A percentile compares a stretch with the other conserved stretches of the same genome.
phyloP scores from a whole-genome alignment of 2,329 filamentous ascomycete species.

The Aspergillus fructus region DNA sequence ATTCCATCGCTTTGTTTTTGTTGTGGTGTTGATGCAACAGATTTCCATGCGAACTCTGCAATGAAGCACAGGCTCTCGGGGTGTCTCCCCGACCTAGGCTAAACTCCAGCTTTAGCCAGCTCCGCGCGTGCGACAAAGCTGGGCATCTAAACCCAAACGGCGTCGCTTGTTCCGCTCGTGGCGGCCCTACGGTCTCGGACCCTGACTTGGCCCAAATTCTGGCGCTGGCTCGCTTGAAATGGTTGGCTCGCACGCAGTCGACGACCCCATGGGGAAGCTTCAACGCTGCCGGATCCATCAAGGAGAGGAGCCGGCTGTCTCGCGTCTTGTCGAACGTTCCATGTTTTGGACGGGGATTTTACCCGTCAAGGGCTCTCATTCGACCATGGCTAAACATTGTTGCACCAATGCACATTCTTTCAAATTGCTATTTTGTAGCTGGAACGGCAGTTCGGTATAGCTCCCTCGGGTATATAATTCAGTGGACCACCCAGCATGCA shows the following conservation, averaged over 20 bases:
- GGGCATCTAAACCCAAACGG: slow-evolving; percentile 5
- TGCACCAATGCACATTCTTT: slow-evolving; percentile 5
- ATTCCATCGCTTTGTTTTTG: background rate
- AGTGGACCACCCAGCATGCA: background rate
- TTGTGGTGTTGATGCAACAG: background rate
- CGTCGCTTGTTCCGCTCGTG: slow-evolving; percentile 1
- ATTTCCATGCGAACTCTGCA: background rate
- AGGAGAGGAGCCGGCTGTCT: slow-evolving; percentile 4
- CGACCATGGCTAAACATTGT: slow-evolving; percentile 4
- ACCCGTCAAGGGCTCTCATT: slow-evolving; percentile 1
- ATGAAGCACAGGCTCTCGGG: background rate
- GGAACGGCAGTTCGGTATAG: background rate
- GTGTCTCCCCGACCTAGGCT: slow-evolving; percentile 7
- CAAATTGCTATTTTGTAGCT: background rate
- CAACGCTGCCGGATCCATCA: slow-evolving; percentile 4
- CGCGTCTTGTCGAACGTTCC: background rate
- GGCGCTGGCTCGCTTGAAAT: too few relatives aligned
- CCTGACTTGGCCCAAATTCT: background rate
- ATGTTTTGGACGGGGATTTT: slow-evolving; percentile 11
- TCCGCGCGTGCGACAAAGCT: slow-evolving; percentile 1
- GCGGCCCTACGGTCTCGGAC: slow-evolving; percentile 3
- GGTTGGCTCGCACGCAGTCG: background rate
- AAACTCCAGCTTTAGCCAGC: slow-evolving; percentile 9
- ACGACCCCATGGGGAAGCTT: slow-evolving; percentile 12
- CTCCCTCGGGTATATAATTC: slow-evolving; percentile 8